Base-by-base conservation (phyloP, 1,139 yeast species). In the Kazachstania sp. region DNA sequence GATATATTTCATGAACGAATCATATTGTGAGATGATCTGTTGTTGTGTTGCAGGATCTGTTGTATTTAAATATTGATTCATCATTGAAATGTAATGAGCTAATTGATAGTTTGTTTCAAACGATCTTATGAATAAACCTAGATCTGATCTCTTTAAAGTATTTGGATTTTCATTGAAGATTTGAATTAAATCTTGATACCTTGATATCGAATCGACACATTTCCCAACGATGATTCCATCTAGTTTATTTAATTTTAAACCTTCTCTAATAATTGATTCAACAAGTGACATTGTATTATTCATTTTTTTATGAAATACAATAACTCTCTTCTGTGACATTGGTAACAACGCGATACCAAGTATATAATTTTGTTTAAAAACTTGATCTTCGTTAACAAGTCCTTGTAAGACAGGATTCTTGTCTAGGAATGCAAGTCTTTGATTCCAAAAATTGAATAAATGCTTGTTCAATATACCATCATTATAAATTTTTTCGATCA, bases 201-300 rank as follows among this genome's bases (percentile, higher is more conserved):
- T 49, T 0, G 52, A 51, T 12, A 57, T 53, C 1, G 60, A 56
- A 4, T 67, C 62, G 2, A 71, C 63, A 13, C 79, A 65, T 39
- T 69, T 66, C 1, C 78, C 63, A 1, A 79, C 75, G 12, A 72
- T 65, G 3, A 74, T 79, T 13, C 79, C 78, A 38, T 81, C 83
- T 40, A 66, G 64, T 45, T 77, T 75, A 15, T 88, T 79, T 49
- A 81, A 72, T 57, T 83, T 82, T 38, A 90, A 65, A 0, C 95
- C 92, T 49, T 85, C 88, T 53, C 79, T 74, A 36, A 86, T 64
- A 2, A 85, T 71, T 26, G 72, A 57, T 41, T 60, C 66, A 0
- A 54, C 45, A 4, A 60, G 48, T 2, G 63, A 49, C 16, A 51
- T 46, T 12, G 51, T 54, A 34, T 59, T 59, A 41, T 59, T 61